Evolutionary conservation across 2,329 filamentous ascomycete genomes (phyloP).

Genomic region (Sarocladium oryzae): DNA sequence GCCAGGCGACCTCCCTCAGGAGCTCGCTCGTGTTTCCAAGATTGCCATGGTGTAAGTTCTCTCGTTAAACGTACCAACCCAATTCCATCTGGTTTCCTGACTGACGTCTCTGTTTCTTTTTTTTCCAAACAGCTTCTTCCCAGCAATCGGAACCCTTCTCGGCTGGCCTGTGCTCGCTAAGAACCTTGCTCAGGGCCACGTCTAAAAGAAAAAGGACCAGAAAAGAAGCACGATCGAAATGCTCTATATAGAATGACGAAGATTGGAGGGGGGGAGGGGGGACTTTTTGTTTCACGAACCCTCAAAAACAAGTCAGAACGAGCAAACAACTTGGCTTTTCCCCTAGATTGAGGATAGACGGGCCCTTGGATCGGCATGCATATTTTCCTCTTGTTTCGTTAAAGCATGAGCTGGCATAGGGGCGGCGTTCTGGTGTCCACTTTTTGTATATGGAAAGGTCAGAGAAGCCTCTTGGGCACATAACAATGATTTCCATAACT

Average conservation of each 20-base stretch:
- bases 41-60: slow-evolving; percentile 7
- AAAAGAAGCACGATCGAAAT: background rate
- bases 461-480: background rate
- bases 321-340: background rate
- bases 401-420: background rate
- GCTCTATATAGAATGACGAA: too few relatives aligned
- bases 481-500: background rate
- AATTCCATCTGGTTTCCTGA: too few relatives aligned
- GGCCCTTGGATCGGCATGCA: background rate
- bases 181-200: slow-evolving; percentile 1
- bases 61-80: too few relatives aligned
- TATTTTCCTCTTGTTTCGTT: background rate
- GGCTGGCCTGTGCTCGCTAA: slow-evolving; percentile 4
- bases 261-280: too few relatives aligned
- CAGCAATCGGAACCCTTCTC: slow-evolving; percentile 5
- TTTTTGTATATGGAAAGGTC: background rate
- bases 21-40: slow-evolving; percentile 6
- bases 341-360: background rate
- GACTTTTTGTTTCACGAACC: too few relatives aligned
- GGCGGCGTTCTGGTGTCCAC: background rate
- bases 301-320: too few relatives aligned
- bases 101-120: too few relatives aligned
- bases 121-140: slow-evolving; percentile 8
- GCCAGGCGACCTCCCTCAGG: background rate
- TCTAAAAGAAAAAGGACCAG: background rate